Percentiles rank a stretch among this genome's conserved stretches.
Evolutionary conservation across 805 yeast genomes (phyloP).

Genomic region (Millerozyma miso): DNA sequence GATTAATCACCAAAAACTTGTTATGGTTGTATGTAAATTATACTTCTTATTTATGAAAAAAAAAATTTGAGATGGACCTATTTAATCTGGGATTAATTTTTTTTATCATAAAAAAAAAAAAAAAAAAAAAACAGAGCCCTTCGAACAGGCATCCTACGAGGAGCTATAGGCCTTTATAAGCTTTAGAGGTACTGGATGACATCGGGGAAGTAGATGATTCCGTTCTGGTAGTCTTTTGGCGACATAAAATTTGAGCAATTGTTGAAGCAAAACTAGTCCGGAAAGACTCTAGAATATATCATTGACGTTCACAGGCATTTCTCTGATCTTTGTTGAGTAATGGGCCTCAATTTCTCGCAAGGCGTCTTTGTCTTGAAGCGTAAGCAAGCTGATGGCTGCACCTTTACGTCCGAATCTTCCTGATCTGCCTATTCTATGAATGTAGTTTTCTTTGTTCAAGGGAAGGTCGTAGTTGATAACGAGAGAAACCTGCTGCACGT

Average conservation of each 20-base stretch:
- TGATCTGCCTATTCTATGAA: slow-evolving; percentile 97
- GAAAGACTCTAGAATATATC: slow-evolving; percentile 26
- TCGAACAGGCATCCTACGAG: too few species aligned
- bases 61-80: slow-evolving; percentile 7
- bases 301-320: slow-evolving; percentile 73
- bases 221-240: too few species aligned
- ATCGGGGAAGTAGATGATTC: too few species aligned
- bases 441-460: slow-evolving; percentile 86
- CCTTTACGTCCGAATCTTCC: slow-evolving; percentile 99
- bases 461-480: slow-evolving; percentile 97
- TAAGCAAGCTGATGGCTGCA: slow-evolving; percentile 92
- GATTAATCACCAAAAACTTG: not conserved
- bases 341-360: slow-evolving; percentile 71
- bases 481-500: slow-evolving; percentile 94
- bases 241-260: too few species aligned
- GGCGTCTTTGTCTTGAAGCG: slow-evolving; percentile 68
- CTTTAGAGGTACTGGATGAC: too few species aligned
- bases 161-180: too few species aligned
- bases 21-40: not conserved
- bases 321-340: slow-evolving; percentile 71
- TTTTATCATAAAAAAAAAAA: not conserved
- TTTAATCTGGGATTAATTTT: not conserved
- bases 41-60: slow-evolving; percentile 1
- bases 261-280: too few species aligned
- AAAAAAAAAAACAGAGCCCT: too few species aligned